Evolutionary conservation across 2,329 filamentous ascomycete genomes (phyloP).

Genomic region (Cryphonectria parasitica): DNA sequence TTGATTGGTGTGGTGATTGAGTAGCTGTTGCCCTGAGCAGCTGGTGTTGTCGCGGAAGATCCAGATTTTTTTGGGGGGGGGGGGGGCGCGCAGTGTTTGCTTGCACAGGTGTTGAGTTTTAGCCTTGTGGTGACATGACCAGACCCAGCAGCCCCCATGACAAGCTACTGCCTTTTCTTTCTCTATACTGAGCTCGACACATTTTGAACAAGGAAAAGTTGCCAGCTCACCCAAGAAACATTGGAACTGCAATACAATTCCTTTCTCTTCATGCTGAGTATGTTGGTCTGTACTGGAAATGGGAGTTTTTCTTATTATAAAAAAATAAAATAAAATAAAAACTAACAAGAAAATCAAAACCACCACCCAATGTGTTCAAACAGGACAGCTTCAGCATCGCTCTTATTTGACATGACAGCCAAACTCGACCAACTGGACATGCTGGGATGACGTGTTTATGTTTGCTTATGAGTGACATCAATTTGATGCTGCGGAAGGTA

Average conservation of each 20-base stretch:
- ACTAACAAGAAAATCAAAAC: background rate
- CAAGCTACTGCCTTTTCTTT: background rate
- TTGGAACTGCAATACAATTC: background rate
- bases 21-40: background rate
- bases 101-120: conserved; percentile 1
- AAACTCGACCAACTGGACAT: background rate
- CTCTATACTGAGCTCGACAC: background rate
- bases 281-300: background rate
- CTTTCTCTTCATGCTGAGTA: background rate
- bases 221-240: background rate
- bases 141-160: background rate
- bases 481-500: background rate
- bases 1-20: background rate
- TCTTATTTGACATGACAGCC: background rate
- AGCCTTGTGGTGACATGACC: background rate
- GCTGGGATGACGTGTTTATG: background rate
- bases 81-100: too few species aligned
- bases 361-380: background rate
- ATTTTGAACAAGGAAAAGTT: background rate
- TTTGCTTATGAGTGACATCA: background rate
- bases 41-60: background rate
- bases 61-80: background rate
- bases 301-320: background rate
- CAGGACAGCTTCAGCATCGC: background rate
- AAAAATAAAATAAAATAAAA: too few species aligned